A percentile compares a stretch with the other conserved stretches of the same genome.
Conservation (phyloP, 2,329 filamentous ascomycete species). For the Dactylonectria macrodidyma region DNA sequence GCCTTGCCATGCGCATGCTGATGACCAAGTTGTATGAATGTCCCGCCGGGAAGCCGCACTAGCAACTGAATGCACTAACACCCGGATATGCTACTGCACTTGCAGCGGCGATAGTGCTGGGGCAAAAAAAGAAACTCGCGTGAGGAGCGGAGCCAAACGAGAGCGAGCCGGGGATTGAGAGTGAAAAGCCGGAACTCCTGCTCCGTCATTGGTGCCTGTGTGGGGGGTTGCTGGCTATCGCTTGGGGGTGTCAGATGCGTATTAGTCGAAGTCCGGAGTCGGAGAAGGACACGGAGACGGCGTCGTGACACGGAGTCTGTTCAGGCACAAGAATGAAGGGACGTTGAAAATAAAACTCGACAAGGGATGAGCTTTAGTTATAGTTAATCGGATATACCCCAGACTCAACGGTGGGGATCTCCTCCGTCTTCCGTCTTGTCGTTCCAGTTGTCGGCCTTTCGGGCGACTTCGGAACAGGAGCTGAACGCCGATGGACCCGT, state of each 20-base stretch:
- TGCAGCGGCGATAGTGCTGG: slow-evolving; percentile 30
- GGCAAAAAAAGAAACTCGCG: neutral
- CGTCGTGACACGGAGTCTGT: neutral
- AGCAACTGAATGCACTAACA: slow-evolving; percentile 25
- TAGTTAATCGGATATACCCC: slow-evolving; percentile 11
- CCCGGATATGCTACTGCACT: slow-evolving; percentile 21
- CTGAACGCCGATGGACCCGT: slow-evolving; percentile 14
- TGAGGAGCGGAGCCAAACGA: neutral
- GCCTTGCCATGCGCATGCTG: neutral
- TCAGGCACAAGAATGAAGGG: neutral
- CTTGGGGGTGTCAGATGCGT: neutral
- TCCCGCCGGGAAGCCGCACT: neutral
- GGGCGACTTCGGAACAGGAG: slow-evolving; percentile 41
- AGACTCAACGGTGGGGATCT: slow-evolving; percentile 5
- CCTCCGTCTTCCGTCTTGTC: slow-evolving; percentile 9
- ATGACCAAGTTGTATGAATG: neutral
- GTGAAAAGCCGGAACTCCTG: neutral
- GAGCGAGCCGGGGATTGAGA: slow-evolving; percentile 10
- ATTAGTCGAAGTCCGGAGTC: neutral
- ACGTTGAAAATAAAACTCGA: slow-evolving; percentile 11
- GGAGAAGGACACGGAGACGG: neutral
- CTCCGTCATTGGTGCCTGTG: neutral
- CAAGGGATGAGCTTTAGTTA: slow-evolving; percentile 17
- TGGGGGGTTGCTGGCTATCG: neutral
- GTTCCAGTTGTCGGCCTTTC: slow-evolving; percentile 26